Conservation (phyloP, 2,329 filamentous ascomycete species). For the Diplodia seriata region DNA sequence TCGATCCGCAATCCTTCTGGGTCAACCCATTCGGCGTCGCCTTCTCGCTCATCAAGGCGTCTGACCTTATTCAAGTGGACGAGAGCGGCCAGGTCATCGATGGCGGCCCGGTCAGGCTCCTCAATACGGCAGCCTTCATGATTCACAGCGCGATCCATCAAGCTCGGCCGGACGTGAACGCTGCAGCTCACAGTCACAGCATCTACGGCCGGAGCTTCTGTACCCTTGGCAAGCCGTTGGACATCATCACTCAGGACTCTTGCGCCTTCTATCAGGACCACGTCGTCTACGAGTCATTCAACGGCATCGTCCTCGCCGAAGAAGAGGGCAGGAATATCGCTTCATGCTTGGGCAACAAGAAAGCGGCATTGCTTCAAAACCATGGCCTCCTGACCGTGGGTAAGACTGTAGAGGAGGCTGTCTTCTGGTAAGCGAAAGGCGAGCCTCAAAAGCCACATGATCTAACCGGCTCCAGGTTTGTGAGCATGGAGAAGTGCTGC, state of each 20-base stretch:
- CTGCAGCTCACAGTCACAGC: constrained; percentile 65
- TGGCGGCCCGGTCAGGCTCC: constrained; percentile 56
- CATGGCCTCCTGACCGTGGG: constrained; percentile 62
- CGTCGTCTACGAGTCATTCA: constrained; percentile 60
- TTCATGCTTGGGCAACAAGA: constrained; percentile 55
- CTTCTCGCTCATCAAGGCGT: constrained; percentile 67
- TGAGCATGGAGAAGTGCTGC: constrained; percentile 61
- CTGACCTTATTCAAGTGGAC: constrained; percentile 72
- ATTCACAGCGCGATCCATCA: constrained; percentile 67
- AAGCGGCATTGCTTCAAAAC: constrained; percentile 62
- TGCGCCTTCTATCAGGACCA: constrained; percentile 64
- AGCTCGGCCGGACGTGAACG: constrained; percentile 65
- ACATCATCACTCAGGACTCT: constrained; percentile 66
- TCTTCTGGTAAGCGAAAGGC: constrained; percentile 53
- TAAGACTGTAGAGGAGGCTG: constrained; percentile 57
- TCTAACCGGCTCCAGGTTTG: constrained; percentile 44
- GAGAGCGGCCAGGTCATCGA: constrained; percentile 67
- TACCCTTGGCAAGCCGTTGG: constrained; percentile 64
- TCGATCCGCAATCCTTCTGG: constrained; percentile 68
- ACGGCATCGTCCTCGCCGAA: constrained; percentile 60
- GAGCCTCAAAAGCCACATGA: not conserved
- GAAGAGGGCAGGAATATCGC: constrained; percentile 63
- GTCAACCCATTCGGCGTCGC: constrained; percentile 71
- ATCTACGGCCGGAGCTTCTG: constrained; percentile 69
- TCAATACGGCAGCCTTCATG: constrained; percentile 61